Evolutionary conservation across 257 asterid genomes (phyloP).

Genomic region (Gentiana straminea): DNA sequence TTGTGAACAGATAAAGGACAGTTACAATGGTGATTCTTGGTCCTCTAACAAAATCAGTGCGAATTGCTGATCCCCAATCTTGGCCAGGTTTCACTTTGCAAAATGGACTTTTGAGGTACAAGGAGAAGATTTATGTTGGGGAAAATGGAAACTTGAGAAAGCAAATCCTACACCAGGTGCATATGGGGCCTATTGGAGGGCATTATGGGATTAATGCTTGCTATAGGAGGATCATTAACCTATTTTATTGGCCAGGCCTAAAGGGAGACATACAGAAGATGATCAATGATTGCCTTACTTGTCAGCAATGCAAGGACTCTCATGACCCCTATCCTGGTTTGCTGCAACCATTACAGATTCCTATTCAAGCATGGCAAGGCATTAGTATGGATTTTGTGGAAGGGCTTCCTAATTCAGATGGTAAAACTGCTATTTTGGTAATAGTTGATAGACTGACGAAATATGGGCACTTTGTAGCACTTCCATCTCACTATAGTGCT

Average conservation of each 20-base stretch:
- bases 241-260: too few relatives aligned
- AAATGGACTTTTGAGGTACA: neutral
- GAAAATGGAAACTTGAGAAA: neutral
- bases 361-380: too few relatives aligned
- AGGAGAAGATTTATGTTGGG: neutral
- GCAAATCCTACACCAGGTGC: neutral
- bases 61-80: neutral
- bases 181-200: neutral
- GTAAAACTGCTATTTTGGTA: neutral
- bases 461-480: neutral
- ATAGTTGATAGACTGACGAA: too few relatives aligned
- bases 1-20: neutral
- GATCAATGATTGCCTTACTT: neutral
- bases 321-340: neutral
- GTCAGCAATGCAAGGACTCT: neutral
- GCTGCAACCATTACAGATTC: neutral
- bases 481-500: neutral
- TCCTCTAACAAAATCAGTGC: neutral
- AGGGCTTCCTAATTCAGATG: neutral
- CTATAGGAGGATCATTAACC: too few relatives aligned
- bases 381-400: neutral
- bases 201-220: too few relatives aligned
- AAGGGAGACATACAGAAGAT: neutral
- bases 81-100: neutral
- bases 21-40: too few relatives aligned